A percentile compares a stretch with the other conserved stretches of the same genome.
phyloP scores from a whole-genome alignment of 306 rosid genomes.

The Boehmeria nivea region DNA sequence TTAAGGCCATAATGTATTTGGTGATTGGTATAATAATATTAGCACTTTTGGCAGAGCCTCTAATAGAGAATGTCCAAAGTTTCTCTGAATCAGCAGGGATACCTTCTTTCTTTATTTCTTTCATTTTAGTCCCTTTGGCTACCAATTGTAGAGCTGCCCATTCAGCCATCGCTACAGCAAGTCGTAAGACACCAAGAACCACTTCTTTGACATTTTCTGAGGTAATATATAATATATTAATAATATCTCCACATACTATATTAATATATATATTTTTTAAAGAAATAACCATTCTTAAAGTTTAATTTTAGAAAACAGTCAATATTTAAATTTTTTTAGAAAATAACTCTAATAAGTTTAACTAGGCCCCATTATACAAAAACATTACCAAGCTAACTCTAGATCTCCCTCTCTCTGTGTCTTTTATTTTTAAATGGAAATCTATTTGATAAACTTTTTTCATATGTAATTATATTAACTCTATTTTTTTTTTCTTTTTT shows the following conservation, averaged over 20 bases:
- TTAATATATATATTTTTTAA: neutral
- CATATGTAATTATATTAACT: too few species aligned
- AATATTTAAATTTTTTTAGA: too few species aligned
- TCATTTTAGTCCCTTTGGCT: slow-evolving; percentile 56
- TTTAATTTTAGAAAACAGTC: too few species aligned
- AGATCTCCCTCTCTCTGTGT: too few species aligned
- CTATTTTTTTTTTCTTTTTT: too few species aligned
- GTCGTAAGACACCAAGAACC: slow-evolving; percentile 41
- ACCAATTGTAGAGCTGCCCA: slow-evolving; percentile 58
- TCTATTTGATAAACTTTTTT: too few species aligned
- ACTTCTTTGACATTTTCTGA: slow-evolving; percentile 55
- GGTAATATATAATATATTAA: slow-evolving; percentile 36
- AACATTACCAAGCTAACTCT: too few species aligned
- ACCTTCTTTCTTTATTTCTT: slow-evolving; percentile 49
- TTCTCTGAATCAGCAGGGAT: slow-evolving; percentile 43
- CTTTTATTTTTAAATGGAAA: too few species aligned
- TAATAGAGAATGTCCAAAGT: slow-evolving; percentile 44
- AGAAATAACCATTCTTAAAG: too few species aligned
- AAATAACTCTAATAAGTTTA: too few species aligned
- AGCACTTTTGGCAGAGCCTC: slow-evolving; percentile 58
- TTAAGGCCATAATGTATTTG: neutral
- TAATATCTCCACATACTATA: neutral
- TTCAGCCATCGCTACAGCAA: slow-evolving; percentile 50
- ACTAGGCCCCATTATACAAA: too few species aligned
- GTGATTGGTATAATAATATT: neutral